Conservation (phyloP, 345 rosid genomes). For the Rhizophora apiculata region DNA sequence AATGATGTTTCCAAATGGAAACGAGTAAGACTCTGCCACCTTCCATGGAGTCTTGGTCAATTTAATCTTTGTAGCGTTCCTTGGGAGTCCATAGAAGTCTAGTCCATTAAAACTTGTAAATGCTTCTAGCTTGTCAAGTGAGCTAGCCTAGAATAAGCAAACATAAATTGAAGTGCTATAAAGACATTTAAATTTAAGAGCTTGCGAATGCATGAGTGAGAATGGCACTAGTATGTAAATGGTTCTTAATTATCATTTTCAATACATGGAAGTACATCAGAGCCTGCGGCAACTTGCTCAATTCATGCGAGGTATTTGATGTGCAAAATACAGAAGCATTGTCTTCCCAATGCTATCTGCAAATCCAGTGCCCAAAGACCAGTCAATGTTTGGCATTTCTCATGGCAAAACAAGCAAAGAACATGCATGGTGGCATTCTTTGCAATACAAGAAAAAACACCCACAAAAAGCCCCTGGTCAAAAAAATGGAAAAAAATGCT, state of each 20-base stretch:
- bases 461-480: too few species aligned
- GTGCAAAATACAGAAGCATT: background rate
- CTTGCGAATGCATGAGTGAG: background rate
- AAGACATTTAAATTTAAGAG: background rate
- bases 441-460: too few species aligned
- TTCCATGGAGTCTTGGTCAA: too few species aligned
- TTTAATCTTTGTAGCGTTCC: too few species aligned
- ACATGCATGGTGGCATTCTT: too few species aligned
- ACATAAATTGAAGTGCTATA: background rate
- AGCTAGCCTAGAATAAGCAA: slow-evolving; percentile 56
- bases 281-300: too few species aligned
- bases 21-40: slow-evolving; percentile 35
- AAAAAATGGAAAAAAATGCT: too few species aligned
- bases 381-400: background rate
- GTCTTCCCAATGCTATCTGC: background rate
- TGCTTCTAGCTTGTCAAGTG: slow-evolving; percentile 86
- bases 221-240: background rate
- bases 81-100: slow-evolving; percentile 36
- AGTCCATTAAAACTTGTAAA: slow-evolving; percentile 95
- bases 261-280: too few species aligned
- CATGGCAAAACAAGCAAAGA: too few species aligned
- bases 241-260: background rate
- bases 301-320: too few species aligned
- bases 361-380: background rate
- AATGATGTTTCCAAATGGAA: slow-evolving; percentile 68